These are phyloP conservation scores for Saturnispora sekii DNA, from an alignment of 805 yeast species.

Conservation along the genomic window DNA sequence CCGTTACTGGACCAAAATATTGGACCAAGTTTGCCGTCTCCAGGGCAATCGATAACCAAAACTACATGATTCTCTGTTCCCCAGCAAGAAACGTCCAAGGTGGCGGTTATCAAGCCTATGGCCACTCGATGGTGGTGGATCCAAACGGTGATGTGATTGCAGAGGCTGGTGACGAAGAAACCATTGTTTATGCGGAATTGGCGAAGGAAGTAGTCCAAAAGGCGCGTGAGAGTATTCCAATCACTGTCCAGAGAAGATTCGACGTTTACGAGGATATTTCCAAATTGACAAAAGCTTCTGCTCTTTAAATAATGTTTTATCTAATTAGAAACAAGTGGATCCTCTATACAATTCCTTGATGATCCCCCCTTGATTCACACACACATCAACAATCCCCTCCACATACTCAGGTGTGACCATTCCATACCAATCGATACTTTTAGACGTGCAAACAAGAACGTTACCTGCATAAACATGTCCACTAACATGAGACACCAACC, in stretches of 20 bases:
- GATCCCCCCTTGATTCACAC: slow-evolving; percentile 39
- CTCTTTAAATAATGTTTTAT: slow-evolving; percentile 9
- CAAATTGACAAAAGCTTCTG: slow-evolving; percentile 16
- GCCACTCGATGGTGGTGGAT: slow-evolving; percentile 55
- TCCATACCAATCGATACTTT: slow-evolving; percentile 62
- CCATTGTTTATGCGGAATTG: slow-evolving; percentile 62
- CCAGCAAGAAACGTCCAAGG: slow-evolving; percentile 66
- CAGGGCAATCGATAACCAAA: slow-evolving; percentile 67
- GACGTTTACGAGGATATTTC: slow-evolving; percentile 47
- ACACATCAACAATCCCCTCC: slow-evolving; percentile 53
- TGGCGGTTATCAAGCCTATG: slow-evolving; percentile 53
- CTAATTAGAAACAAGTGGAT: neutral
- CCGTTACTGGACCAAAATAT: slow-evolving; percentile 75
- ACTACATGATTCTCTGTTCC: slow-evolving; percentile 69
- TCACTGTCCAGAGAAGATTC: slow-evolving; percentile 59
- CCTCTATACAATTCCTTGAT: slow-evolving; percentile 47
- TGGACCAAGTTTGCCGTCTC: slow-evolving; percentile 71
- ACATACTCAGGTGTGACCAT: slow-evolving; percentile 56
- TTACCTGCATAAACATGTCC: slow-evolving; percentile 88
- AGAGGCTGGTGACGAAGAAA: slow-evolving; percentile 75
- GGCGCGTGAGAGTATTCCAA: slow-evolving; percentile 61
- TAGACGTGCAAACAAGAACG: slow-evolving; percentile 43
- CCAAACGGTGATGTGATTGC: slow-evolving; percentile 52
- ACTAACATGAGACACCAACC: slow-evolving; percentile 66
- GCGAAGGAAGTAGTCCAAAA: slow-evolving; percentile 49